A percentile compares a stretch with the other conserved stretches of the same genome.
Evolutionary conservation across 2,329 filamentous ascomycete genomes (phyloP).

Genomic region (Coniochaeta pulveracea): DNA sequence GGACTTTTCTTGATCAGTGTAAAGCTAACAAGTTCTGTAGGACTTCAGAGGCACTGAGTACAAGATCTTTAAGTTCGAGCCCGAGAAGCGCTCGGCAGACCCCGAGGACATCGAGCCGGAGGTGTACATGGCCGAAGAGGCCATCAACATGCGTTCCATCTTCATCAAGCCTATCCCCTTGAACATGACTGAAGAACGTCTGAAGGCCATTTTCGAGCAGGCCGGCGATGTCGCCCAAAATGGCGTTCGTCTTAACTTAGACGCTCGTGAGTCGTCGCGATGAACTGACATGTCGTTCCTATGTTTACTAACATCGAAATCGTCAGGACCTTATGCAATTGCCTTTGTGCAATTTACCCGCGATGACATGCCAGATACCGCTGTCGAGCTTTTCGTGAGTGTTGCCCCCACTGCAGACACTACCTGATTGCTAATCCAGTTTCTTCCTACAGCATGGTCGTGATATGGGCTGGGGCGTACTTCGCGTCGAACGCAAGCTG

Average conservation of each 20-base stretch:
- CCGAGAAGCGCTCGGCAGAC: background rate
- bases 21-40: background rate
- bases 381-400: background rate
- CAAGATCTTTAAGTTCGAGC: background rate
- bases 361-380: conserved; percentile 9
- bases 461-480: too few species aligned
- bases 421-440: background rate
- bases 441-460: background rate
- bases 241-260: too few species aligned
- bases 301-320: conserved; percentile 17
- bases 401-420: background rate
- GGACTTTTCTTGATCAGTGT: background rate
- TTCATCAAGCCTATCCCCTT: conserved; percentile 20
- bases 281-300: too few species aligned
- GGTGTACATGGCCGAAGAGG: conserved; percentile 18
- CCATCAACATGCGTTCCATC: conserved; percentile 22
- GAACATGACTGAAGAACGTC: conserved; percentile 12
- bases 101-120: conserved; percentile 4
- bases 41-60: conserved; percentile 9
- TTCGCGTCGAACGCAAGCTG: background rate
- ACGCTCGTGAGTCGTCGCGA: too few species aligned
- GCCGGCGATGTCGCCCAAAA: conserved; percentile 18
- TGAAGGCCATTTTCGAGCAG: conserved; percentile 13
- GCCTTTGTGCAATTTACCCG: conserved; percentile 17
- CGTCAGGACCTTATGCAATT: conserved; percentile 14